Evolutionary conservation across 192 early-diverging fungal genomes (phyloP).

Genomic region (Spizellomyces sp.): DNA sequence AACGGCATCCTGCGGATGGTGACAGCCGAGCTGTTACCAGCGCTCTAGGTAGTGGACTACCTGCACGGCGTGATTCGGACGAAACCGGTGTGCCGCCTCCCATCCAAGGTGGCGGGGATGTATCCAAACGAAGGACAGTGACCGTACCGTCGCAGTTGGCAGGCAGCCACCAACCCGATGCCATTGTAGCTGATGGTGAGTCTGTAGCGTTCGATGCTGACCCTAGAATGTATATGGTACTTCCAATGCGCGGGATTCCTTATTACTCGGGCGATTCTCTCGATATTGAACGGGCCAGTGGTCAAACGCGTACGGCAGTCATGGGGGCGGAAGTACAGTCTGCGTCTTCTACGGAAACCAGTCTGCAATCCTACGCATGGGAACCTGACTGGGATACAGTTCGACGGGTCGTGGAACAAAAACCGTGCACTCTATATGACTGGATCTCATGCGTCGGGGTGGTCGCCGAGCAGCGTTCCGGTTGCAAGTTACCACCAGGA

Average conservation of each 20-base stretch:
- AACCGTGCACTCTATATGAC: conserved; percentile 29
- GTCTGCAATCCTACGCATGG: conserved; percentile 11
- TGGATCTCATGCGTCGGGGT: conserved; percentile 11
- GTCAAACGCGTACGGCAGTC: too few species aligned
- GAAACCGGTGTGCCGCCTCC: neutral
- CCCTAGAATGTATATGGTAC: conserved; percentile 13
- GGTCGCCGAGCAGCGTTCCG: neutral
- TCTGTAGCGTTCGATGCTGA: neutral
- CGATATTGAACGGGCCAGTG: too few species aligned
- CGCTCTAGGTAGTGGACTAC: neutral
- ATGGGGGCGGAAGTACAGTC: too few species aligned
- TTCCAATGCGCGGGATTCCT: conserved; percentile 10
- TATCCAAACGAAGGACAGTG: neutral
- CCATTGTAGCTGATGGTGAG: neutral
- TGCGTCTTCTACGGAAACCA: too few species aligned
- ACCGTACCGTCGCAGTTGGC: neutral
- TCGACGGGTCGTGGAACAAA: conserved; percentile 13
- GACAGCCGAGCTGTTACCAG: neutral
- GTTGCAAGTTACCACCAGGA: neutral
- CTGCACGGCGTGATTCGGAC: neutral
- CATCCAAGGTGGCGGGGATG: neutral
- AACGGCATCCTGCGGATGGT: conserved; percentile 4
- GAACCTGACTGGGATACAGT: conserved; percentile 38
- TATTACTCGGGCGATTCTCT: neutral
- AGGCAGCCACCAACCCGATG: neutral